Conservation (phyloP, 768 basidiomycete genomes). For the Mycena latifolia region DNA sequence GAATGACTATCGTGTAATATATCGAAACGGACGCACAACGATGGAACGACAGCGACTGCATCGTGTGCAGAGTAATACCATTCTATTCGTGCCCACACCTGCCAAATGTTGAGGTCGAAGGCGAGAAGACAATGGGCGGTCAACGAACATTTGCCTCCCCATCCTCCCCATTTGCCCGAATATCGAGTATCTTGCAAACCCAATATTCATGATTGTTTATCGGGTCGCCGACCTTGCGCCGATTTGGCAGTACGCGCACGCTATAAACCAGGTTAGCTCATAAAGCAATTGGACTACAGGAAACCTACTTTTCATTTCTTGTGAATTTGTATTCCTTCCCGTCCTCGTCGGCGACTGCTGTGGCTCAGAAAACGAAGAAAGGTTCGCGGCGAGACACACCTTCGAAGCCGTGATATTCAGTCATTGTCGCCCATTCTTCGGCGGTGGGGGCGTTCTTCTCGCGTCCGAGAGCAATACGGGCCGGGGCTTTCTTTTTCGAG, state of each 20-base stretch:
- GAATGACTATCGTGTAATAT: background rate
- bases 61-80: conserved; percentile 72
- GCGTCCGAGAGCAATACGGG: background rate
- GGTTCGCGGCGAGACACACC: conserved; percentile 6
- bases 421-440: conserved; percentile 9
- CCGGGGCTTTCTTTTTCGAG: background rate
- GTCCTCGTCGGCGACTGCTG: conserved; percentile 9
- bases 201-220: conserved; percentile 11
- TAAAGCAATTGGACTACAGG: no score
- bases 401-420: conserved; percentile 3
- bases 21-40: conserved; percentile 56
- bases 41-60: conserved; percentile 54
- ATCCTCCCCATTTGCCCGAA: conserved; percentile 3
- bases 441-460: conserved; percentile 20
- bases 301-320: background rate
- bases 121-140: background rate
- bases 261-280: background rate
- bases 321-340: background rate
- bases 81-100: conserved; percentile 68
- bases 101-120: background rate
- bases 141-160: conserved; percentile 13
- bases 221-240: background rate
- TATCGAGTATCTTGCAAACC: conserved; percentile 10
- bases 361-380: background rate
- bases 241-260: conserved; percentile 17